Conservation (phyloP, 805 yeast genomes). For the Kluyveromyces wickerhamii region DNA sequence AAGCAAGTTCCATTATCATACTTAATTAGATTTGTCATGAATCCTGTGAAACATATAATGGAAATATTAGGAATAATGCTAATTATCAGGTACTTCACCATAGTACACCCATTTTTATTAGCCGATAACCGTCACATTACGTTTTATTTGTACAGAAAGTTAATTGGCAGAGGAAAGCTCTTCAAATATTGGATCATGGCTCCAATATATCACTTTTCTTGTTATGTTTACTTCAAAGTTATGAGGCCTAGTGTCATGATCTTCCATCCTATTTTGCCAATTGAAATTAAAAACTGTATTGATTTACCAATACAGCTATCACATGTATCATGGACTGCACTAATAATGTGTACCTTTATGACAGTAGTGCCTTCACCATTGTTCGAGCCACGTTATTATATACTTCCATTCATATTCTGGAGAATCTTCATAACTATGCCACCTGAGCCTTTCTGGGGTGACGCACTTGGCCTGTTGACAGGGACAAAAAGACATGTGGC, state of each 20-base stretch:
- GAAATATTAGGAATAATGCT: slow-evolving; percentile 34
- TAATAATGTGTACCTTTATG: slow-evolving; percentile 41
- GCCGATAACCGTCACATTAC: slow-evolving; percentile 95
- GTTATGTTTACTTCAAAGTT: slow-evolving; percentile 31
- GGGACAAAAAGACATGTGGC: slow-evolving; percentile 32
- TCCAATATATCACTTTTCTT: slow-evolving; percentile 63
- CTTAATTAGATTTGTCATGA: slow-evolving; percentile 20
- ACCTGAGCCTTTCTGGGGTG: slow-evolving; percentile 31
- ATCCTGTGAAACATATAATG: slow-evolving; percentile 24
- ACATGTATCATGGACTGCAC: slow-evolving; percentile 43
- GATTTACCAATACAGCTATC: slow-evolving; percentile 36
- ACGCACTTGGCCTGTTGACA: slow-evolving; percentile 16
- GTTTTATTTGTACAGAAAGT: slow-evolving; percentile 69
- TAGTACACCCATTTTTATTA: slow-evolving; percentile 80
- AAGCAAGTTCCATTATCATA: slow-evolving; percentile 35
- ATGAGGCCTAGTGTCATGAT: slow-evolving; percentile 31
- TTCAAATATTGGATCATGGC: slow-evolving; percentile 44
- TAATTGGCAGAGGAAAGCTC: slow-evolving; percentile 42
- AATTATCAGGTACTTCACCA: slow-evolving; percentile 51
- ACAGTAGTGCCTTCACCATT: slow-evolving; percentile 85
- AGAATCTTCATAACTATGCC: slow-evolving; percentile 43
- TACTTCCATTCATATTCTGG: slow-evolving; percentile 72
- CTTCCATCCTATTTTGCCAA: slow-evolving; percentile 30
- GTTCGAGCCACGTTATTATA: slow-evolving; percentile 89
- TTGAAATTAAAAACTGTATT: slow-evolving; percentile 30